Base-by-base conservation (phyloP, 2,329 filamentous ascomycete genomes). In the Fusarium sp. region DNA sequence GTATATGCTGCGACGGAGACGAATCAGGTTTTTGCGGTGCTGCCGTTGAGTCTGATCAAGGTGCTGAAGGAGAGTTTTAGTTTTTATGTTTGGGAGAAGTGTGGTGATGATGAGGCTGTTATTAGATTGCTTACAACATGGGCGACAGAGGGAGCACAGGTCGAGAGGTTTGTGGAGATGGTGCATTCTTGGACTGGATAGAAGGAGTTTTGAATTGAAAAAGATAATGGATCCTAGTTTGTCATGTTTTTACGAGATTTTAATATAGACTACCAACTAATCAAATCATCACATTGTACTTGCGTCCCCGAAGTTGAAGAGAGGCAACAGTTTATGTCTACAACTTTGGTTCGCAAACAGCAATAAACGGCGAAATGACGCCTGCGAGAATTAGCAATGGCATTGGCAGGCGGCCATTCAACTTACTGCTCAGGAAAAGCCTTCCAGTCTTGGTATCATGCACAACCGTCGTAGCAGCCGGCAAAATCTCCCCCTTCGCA, bases 91-190 rank as follows among this genome's bases (percentile, higher is more conserved):
- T 87, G 86, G 86, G 85, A 88, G 42, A 82, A 82, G 63, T 76
- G 79, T 30, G 82, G 82, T 1, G 80, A 83, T 60, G 81, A 80
- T 13, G 74, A 78, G 52, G 82, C 82, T 0, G 83, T 86, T 8
- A 81, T 88, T 8, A 80, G 86, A 14, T 74, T 88, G 55, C 77
- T 88, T 34, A 88, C 86, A 4, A 87, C 85, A 1, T 88, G 86
- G 86, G 86, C 86, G 14, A 88, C 86, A 8, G 83, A 86, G 20
- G 72, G 72, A 7, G 66, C 75, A 22, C 80, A 86, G 78, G 79
- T 88, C 18, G 83, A 86, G 28, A 79, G 75, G 28, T 84, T 84
- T 36, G 74, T 76, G 52, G 58, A 34, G 18, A 36, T 76, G 24
- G 71, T 76, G 15, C 64, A 75, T 28, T 26, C n/a, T n/a, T 77